These are phyloP conservation scores for Fusarium setosum DNA, from an alignment of 2,329 filamentous ascomycete species.

Conservation along the genomic window DNA sequence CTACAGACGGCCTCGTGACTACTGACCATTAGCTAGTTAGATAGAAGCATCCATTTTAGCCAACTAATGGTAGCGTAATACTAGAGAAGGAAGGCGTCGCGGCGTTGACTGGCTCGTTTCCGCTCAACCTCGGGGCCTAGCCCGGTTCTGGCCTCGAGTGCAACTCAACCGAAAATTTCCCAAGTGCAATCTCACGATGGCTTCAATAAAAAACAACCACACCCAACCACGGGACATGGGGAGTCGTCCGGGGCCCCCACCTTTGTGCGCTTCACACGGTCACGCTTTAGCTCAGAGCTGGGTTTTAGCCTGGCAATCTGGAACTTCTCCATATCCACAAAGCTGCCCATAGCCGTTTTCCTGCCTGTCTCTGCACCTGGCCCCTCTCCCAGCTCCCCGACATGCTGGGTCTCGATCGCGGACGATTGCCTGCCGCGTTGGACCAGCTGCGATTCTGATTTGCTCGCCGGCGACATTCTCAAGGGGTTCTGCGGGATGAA, in stretches of 20 bases:
- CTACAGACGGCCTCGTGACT: neutral
- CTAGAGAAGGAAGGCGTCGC: constrained; percentile 26
- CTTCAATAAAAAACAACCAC: constrained; percentile 23
- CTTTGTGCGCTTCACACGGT: neutral
- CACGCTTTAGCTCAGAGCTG: constrained; percentile 9
- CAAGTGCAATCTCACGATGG: constrained; percentile 30
- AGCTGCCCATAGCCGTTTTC: neutral
- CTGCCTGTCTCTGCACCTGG: neutral
- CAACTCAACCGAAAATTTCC: constrained; percentile 8
- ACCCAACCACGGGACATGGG: constrained; percentile 4
- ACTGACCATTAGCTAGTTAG: constrained; percentile 21
- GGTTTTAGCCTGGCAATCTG: constrained; percentile 2
- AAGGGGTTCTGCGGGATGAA: constrained; percentile 7
- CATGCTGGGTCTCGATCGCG: constrained; percentile 4
- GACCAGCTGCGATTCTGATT: constrained; percentile 23
- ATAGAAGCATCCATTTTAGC: constrained; percentile 20
- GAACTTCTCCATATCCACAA: constrained; percentile 4
- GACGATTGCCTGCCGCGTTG: constrained; percentile 5
- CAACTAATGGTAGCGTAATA: constrained; percentile 23
- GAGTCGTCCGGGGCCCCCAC: constrained; percentile 28
- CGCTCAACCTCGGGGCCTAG: constrained; percentile 28
- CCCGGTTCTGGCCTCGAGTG: neutral
- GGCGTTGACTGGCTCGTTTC: constrained; percentile 4
- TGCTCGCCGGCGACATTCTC: neutral
- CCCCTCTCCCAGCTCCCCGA: neutral